phyloP scores from a whole-genome alignment of 1,284 basidiomycete species.

The Microbotryum silenes-acaulis region DNA sequence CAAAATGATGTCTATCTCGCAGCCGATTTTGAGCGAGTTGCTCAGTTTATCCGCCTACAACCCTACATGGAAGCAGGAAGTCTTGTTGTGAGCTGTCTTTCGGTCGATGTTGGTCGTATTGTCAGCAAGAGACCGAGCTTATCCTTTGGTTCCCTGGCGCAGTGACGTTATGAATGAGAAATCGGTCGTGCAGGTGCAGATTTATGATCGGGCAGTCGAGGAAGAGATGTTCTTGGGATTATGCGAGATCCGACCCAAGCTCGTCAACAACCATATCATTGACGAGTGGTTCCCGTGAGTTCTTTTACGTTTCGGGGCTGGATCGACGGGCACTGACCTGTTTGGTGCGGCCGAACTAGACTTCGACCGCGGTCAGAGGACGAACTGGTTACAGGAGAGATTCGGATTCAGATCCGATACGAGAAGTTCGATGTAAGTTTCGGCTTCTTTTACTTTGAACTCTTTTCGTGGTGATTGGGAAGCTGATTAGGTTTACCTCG shows the following conservation, averaged over 20 bases:
- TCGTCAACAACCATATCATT: conserved; percentile 84
- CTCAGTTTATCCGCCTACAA: conserved; percentile 53
- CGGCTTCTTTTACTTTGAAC: conserved; percentile 20
- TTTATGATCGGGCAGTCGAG: conserved; percentile 83
- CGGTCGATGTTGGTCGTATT: not conserved
- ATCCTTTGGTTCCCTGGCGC: conserved; percentile 5
- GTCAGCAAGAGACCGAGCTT: not conserved
- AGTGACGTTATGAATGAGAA: conserved; percentile 92
- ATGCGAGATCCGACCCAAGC: conserved; percentile 79
- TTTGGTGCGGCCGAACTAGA: conserved; percentile 1
- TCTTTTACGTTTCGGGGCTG: not conserved
- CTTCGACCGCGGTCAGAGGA: conserved; percentile 22
- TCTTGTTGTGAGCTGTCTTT: conserved; percentile 69
- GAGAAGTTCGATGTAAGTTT: conserved; percentile 75
- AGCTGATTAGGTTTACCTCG: not conserved
- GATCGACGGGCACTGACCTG: conserved; percentile 2
- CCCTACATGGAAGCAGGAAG: conserved; percentile 98
- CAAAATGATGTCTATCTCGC: not conserved
- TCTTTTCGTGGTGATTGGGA: not conserved
- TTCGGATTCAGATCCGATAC: conserved; percentile 89
- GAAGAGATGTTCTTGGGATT: conserved; percentile 83
- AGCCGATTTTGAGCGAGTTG: not conserved
- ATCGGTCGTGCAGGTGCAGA: conserved; percentile 77
- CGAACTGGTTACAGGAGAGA: conserved; percentile 79
- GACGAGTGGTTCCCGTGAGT: conserved; percentile 94